A percentile compares a stretch with the other conserved stretches of the same genome.
phyloP scores from a whole-genome alignment of 495 filamentous ascomycete species.

The Aspergillus egyptiacus region DNA sequence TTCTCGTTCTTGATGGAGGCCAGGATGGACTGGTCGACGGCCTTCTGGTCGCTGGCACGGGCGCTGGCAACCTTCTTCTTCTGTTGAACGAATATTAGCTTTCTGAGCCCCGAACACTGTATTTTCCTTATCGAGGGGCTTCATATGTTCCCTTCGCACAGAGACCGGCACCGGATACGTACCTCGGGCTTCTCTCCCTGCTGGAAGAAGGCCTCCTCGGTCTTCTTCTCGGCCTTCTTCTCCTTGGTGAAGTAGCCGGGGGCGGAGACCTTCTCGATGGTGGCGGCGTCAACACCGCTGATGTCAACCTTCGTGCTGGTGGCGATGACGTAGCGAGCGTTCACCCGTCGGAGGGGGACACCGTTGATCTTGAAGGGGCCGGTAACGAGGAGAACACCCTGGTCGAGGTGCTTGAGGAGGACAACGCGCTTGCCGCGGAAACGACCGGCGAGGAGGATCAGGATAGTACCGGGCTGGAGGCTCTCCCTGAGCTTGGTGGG shows the following conservation, averaged over 20 bases:
- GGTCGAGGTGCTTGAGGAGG: conserved; percentile 91
- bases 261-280: conserved; percentile 75
- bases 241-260: conserved; percentile 93
- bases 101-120: no score
- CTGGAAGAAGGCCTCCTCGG: conserved; percentile 96
- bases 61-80: conserved; percentile 90
- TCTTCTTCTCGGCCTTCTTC: conserved; percentile 85
- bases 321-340: conserved; percentile 97
- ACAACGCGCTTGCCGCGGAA: conserved; percentile 99
- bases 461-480: conserved; percentile 86
- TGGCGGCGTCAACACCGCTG: conserved; percentile 70
- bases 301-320: conserved; percentile 88
- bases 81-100: conserved; percentile 46
- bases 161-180: conserved; percentile 31
- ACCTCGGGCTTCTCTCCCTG: conserved; percentile 97
- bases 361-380: conserved; percentile 99
- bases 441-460: conserved; percentile 98
- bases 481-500: conserved; percentile 75
- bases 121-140: no score
- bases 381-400: conserved; percentile 97
- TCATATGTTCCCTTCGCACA: not conserved
- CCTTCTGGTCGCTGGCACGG: conserved; percentile 94
- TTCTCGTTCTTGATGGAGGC: conserved; percentile 93
- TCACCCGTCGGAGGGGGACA: conserved; percentile 95
- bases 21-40: conserved; percentile 88